phyloP scores from a whole-genome alignment of 2,329 filamentous ascomycete species.

The Furcasterigmium furcatum region DNA sequence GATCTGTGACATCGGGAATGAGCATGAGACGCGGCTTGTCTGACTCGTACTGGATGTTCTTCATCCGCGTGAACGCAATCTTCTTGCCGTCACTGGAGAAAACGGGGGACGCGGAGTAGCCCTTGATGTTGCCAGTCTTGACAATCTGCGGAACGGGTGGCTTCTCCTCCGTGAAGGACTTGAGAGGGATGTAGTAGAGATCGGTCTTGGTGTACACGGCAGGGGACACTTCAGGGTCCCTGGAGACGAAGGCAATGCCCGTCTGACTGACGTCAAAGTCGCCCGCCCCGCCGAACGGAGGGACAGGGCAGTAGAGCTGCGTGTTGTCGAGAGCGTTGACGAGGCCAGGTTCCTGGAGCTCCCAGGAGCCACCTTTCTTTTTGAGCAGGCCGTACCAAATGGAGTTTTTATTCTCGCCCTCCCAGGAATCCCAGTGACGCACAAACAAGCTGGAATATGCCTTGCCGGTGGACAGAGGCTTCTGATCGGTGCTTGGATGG shows the following conservation, averaged over 20 bases:
- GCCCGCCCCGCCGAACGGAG: conserved; percentile 74
- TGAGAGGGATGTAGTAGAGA: conserved; percentile 69
- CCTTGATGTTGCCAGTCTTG: conserved; percentile 55
- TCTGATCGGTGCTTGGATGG: conserved; percentile 59
- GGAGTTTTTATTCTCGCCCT: conserved; percentile 64
- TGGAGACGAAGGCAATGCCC: conserved; percentile 71
- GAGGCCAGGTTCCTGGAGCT: conserved; percentile 41
- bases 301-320: conserved; percentile 63
- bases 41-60: conserved; percentile 71
- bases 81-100: conserved; percentile 72
- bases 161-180: conserved; percentile 53
- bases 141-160: conserved; percentile 49
- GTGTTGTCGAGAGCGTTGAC: conserved; percentile 63
- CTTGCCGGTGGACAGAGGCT: conserved; percentile 60
- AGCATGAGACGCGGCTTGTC: conserved; percentile 71
- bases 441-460: conserved; percentile 75
- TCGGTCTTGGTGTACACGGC: conserved; percentile 79
- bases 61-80: conserved; percentile 79
- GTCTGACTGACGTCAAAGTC: conserved; percentile 72
- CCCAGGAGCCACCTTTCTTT: conserved; percentile 35
- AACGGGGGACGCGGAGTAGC: conserved; percentile 63
- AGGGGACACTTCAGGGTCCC: conserved; percentile 67
- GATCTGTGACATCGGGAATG: conserved; percentile 56
- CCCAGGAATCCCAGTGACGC: conserved; percentile 80
- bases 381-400: conserved; percentile 69